Evolutionary conservation across 768 basidiomycete genomes (phyloP).

Genomic region (Amanita jacksonii): DNA sequence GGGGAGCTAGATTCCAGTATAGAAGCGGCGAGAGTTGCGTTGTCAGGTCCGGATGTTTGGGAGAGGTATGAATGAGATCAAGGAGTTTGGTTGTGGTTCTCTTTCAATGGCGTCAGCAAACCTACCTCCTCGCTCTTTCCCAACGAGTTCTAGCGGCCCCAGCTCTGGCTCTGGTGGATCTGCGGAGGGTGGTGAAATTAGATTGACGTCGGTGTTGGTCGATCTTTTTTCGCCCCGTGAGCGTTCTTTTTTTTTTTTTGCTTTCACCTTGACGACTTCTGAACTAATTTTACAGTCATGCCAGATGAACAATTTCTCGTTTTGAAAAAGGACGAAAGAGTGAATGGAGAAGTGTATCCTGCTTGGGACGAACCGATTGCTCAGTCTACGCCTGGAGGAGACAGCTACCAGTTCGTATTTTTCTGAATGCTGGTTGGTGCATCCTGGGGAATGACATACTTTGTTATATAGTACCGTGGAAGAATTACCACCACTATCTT

Average conservation of each 20-base stretch:
- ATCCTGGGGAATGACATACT: background rate
- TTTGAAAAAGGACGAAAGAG: slow-evolving; percentile 31
- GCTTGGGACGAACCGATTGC: slow-evolving; percentile 32
- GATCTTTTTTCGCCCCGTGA: slow-evolving; percentile 40
- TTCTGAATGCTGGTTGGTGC: too few species aligned
- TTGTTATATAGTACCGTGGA: slow-evolving; percentile 30
- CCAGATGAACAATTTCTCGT: slow-evolving; percentile 44
- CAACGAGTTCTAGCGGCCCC: too few species aligned
- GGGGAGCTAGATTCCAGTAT: too few species aligned
- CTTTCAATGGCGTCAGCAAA: too few species aligned
- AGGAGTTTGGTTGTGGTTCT: too few species aligned
- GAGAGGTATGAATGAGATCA: too few species aligned
- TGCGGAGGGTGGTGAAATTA: slow-evolving; percentile 12
- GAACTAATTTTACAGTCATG: too few species aligned
- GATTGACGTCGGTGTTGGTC: slow-evolving; percentile 35
- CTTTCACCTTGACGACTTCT: too few species aligned
- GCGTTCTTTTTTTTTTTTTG: slow-evolving; percentile 14
- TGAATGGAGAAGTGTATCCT: slow-evolving; percentile 34
- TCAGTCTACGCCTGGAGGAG: background rate
- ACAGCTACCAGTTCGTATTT: background rate
- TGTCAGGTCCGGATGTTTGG: too few species aligned
- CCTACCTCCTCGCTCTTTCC: too few species aligned
- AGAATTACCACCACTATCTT: slow-evolving; percentile 35
- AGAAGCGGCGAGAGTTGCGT: too few species aligned
- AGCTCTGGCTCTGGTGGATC: too few species aligned